Conservation (phyloP, 257 asterid genomes). For the Penstemon davidsonii region DNA sequence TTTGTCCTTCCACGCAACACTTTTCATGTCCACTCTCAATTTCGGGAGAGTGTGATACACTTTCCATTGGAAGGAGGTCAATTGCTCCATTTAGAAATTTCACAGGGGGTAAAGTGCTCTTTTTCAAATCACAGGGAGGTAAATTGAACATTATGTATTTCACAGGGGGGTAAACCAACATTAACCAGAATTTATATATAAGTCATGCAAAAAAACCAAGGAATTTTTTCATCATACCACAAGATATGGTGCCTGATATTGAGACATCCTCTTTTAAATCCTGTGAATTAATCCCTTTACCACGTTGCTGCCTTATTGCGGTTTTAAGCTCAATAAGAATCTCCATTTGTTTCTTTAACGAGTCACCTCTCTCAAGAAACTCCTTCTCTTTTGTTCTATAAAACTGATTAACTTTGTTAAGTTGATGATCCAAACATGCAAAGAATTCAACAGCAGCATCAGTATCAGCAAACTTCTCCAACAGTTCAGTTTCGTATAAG, state of each 20-base stretch:
- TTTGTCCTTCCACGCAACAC: too few species aligned
- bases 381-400: slow-evolving; percentile 72
- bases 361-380: slow-evolving; percentile 75
- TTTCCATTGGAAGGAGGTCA: too few species aligned
- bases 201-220: too few species aligned
- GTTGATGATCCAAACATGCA: slow-evolving; percentile 69
- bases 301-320: slow-evolving; percentile 41
- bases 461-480: slow-evolving; percentile 66
- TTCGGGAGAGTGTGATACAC: too few species aligned
- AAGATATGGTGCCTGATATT: slow-evolving; percentile 73
- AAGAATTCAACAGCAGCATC: slow-evolving; percentile 76
- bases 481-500: slow-evolving; percentile 72
- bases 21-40: too few species aligned
- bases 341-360: slow-evolving; percentile 77
- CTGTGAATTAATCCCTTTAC: slow-evolving; percentile 39
- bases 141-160: too few species aligned
- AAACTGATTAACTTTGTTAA: slow-evolving; percentile 87
- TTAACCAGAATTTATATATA: too few species aligned
- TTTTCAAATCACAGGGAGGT: too few species aligned
- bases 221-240: slow-evolving; percentile 43
- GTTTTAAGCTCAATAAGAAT: slow-evolving; percentile 68
- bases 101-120: too few species aligned
- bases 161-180: too few species aligned
- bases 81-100: too few species aligned
- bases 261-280: slow-evolving; percentile 62